Evolutionary conservation across 768 basidiomycete genomes (phyloP).

Genomic region (Albatrellus ellisii): DNA sequence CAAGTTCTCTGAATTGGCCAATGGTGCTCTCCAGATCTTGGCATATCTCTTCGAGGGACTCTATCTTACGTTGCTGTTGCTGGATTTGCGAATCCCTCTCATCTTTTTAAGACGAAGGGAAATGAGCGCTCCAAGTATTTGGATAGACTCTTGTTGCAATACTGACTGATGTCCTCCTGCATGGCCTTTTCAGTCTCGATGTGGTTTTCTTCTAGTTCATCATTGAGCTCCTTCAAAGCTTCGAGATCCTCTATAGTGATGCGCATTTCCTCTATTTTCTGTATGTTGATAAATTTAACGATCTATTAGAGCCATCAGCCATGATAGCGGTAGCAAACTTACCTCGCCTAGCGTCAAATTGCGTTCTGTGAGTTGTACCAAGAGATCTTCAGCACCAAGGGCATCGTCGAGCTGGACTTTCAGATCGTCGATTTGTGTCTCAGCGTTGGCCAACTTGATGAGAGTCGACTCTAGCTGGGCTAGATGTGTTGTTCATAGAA

Average conservation of each 20-base stretch:
- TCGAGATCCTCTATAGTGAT: slow-evolving; percentile 95
- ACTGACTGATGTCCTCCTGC: slow-evolving; percentile 77
- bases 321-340: not conserved
- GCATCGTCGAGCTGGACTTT: slow-evolving; percentile 93
- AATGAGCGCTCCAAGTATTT: not conserved
- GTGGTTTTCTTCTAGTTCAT: slow-evolving; percentile 96
- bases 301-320: not conserved
- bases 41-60: slow-evolving; percentile 62
- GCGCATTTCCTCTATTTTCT: slow-evolving; percentile 98
- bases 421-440: slow-evolving; percentile 85
- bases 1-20: slow-evolving; percentile 85
- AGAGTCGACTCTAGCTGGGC: slow-evolving; percentile 71
- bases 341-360: slow-evolving; percentile 90
- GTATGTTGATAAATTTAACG: not conserved
- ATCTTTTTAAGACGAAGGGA: slow-evolving; percentile 26
- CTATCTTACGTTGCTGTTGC: slow-evolving; percentile 52
- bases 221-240: slow-evolving; percentile 88
- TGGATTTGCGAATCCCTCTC: slow-evolving; percentile 57
- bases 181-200: slow-evolving; percentile 85
- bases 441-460: slow-evolving; percentile 77
- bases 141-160: not conserved
- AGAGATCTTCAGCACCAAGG: slow-evolving; percentile 89
- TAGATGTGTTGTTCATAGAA: slow-evolving; percentile 19
- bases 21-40: slow-evolving; percentile 85
- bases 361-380: slow-evolving; percentile 88